These are phyloP conservation scores for Aspergillus conjunctus DNA, from an alignment of 495 filamentous ascomycete species.

Conservation along the genomic window DNA sequence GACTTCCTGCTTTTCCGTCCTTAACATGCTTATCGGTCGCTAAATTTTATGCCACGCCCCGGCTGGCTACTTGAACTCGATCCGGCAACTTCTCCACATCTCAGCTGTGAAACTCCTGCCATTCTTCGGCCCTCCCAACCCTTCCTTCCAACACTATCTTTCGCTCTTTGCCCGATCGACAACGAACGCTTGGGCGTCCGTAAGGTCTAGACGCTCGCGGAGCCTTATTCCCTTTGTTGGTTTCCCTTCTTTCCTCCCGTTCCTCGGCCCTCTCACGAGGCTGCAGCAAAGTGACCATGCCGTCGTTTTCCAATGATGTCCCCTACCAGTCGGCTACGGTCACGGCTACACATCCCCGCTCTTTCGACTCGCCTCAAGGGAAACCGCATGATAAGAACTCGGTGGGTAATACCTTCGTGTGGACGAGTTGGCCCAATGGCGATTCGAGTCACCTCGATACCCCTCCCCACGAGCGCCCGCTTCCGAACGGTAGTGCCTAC, in stretches of 20 bases:
- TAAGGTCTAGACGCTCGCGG: not conserved
- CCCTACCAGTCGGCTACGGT: slow-evolving; percentile 37
- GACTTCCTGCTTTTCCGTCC: slow-evolving; percentile 11
- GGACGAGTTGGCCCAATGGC: slow-evolving; percentile 52
- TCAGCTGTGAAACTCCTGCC: slow-evolving; percentile 9
- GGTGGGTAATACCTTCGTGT: slow-evolving; percentile 52
- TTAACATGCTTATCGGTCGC: slow-evolving; percentile 32
- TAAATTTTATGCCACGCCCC: slow-evolving; percentile 31
- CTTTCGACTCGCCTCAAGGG: slow-evolving; percentile 43
- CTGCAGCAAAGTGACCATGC: slow-evolving; percentile 35
- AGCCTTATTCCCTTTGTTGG: not conserved
- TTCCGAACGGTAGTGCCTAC: slow-evolving; percentile 48
- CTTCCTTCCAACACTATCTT: slow-evolving; percentile 18
- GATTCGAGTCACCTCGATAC: slow-evolving; percentile 40
- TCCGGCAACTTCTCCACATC: slow-evolving; percentile 13
- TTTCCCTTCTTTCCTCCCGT: not conserved
- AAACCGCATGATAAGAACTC: slow-evolving; percentile 50
- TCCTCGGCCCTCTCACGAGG: not conserved
- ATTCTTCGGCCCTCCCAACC: slow-evolving; percentile 17
- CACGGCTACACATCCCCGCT: slow-evolving; percentile 39
- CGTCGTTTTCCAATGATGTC: slow-evolving; percentile 45
- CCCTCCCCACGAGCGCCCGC: slow-evolving; percentile 40
- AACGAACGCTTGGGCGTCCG: slow-evolving; percentile 5
- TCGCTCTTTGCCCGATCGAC: slow-evolving; percentile 6
- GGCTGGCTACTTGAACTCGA: slow-evolving; percentile 28